Conservation (phyloP, 805 yeast species). For the Kodamaea neixiangensis region DNA sequence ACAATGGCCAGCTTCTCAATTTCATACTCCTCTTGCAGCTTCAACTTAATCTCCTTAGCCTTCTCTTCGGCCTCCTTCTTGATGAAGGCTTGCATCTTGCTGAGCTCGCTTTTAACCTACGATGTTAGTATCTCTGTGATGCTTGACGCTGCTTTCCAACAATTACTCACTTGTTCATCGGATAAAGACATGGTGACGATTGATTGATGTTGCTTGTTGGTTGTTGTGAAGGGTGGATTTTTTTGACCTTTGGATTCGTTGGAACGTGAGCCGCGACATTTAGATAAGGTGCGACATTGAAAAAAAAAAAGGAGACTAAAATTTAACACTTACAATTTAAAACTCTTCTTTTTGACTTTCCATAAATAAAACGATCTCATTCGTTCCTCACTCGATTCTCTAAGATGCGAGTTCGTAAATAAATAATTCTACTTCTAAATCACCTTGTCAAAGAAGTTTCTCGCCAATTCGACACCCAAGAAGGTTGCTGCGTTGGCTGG, state of each 20-base stretch:
- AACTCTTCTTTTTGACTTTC: too few relatives aligned
- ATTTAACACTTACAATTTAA: too few relatives aligned
- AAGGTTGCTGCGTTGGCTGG: conserved; percentile 99
- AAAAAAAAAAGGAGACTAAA: neutral
- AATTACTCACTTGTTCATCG: conserved; percentile 31
- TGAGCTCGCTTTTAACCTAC: conserved; percentile 91
- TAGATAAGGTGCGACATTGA: neutral
- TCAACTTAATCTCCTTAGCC: conserved; percentile 91
- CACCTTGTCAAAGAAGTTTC: conserved; percentile 39
- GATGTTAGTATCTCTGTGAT: conserved; percentile 10
- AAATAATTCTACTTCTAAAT: conserved; percentile 22
- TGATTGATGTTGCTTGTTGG: conserved; percentile 11
- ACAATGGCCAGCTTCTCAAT: conserved; percentile 95
- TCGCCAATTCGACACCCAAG: conserved; percentile 88
- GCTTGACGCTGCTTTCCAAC: neutral
- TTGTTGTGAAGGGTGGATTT: conserved; percentile 6
- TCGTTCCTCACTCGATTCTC: neutral
- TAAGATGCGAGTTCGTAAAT: neutral
- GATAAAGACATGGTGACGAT: conserved; percentile 27
- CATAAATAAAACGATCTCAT: neutral
- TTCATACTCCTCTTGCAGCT: conserved; percentile 98
- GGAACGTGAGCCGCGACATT: conserved; percentile 4
- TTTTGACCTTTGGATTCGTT: neutral
- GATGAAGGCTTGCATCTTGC: conserved; percentile 98
- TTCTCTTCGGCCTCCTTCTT: conserved; percentile 99